Percentiles rank a stretch among this genome's conserved stretches.
Conservation (phyloP, 306 rosid genomes). For the Ziziphus jujuba region DNA sequence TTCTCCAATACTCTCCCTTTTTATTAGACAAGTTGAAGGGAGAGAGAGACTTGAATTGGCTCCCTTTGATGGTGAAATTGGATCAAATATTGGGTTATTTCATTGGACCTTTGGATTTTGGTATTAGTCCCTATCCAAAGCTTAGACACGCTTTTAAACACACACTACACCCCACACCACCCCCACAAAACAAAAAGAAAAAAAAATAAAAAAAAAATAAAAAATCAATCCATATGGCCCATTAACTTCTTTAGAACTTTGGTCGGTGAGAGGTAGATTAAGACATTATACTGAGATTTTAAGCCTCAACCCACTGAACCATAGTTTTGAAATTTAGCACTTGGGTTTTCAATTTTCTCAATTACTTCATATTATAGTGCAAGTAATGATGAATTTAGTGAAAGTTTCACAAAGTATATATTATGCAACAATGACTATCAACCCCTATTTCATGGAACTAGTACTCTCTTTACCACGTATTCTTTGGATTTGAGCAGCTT, state of each 20-base stretch:
- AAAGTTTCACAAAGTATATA: slow-evolving; percentile 9
- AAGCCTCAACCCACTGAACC: slow-evolving; percentile 1
- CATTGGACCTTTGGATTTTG: slow-evolving; percentile 30
- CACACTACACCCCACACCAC: too few relatives aligned
- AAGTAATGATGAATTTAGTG: slow-evolving; percentile 16
- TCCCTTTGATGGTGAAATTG: slow-evolving; percentile 21
- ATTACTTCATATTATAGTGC: slow-evolving; percentile 3
- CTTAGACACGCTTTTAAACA: slow-evolving; percentile 1
- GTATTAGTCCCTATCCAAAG: slow-evolving; percentile 39
- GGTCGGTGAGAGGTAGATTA: slow-evolving; percentile 29
- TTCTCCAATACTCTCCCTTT: neutral
- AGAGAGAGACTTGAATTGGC: slow-evolving; percentile 12
- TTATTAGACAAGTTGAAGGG: slow-evolving; percentile 1
- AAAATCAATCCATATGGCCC: slow-evolving; percentile 33
- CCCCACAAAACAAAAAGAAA: too few relatives aligned
- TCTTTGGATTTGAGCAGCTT: slow-evolving; percentile 20
- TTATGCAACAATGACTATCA: slow-evolving; percentile 19
- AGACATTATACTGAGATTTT: slow-evolving; percentile 22
- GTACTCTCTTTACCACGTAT: slow-evolving; percentile 7
- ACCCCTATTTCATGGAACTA: slow-evolving; percentile 14
- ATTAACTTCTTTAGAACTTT: slow-evolving; percentile 12
- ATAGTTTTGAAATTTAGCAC: slow-evolving; percentile 27
- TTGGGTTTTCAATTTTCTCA: neutral
- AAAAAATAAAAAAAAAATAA: neutral
- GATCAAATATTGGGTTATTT: slow-evolving; percentile 1